A percentile compares a stretch with the other conserved stretches of the same genome.
Evolutionary conservation across 1,284 basidiomycete genomes (phyloP).

Genomic region (Ganoderma lingzhi): DNA sequence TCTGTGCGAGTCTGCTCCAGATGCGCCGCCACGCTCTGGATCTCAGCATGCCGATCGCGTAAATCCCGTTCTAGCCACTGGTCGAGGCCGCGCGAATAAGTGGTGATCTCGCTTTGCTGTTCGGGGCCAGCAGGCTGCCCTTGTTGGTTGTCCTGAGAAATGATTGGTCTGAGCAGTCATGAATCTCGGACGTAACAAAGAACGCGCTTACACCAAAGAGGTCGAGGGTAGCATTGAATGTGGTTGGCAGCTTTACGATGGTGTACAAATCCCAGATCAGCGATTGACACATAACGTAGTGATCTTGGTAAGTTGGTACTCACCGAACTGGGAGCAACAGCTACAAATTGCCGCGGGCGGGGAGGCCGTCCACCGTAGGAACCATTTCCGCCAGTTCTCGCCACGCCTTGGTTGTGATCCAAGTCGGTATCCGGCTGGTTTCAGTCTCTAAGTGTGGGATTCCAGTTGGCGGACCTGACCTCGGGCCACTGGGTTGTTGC

Average conservation of each 20-base stretch:
- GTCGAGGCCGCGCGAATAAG: conserved; percentile 75
- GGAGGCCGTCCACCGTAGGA: too few species aligned
- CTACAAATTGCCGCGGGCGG: too few species aligned
- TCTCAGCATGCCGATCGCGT: conserved; percentile 73
- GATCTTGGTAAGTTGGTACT: conserved; percentile 37
- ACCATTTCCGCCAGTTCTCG: too few species aligned
- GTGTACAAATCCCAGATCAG: conserved; percentile 46
- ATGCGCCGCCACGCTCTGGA: conserved; percentile 66
- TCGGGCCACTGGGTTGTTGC: too few species aligned
- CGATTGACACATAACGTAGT: conserved; percentile 14
- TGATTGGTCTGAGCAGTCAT: neutral
- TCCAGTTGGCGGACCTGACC: too few species aligned
- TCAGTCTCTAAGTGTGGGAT: too few species aligned
- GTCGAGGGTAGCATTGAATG: conserved; percentile 57
- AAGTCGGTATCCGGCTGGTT: too few species aligned
- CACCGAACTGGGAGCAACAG: conserved; percentile 28
- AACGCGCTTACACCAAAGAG: conserved; percentile 62
- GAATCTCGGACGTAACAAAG: conserved; percentile 11
- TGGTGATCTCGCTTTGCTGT: conserved; percentile 79
- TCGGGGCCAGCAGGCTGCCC: conserved; percentile 80
- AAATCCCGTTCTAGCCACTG: conserved; percentile 80
- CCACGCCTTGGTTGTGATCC: too few species aligned
- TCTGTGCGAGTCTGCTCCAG: conserved; percentile 64
- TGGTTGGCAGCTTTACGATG: conserved; percentile 64
- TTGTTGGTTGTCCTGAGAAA: conserved; percentile 69